Percentiles rank a stretch among this genome's conserved stretches.
Evolutionary conservation across 208 protist species (phyloP).

Genomic region (Trypanosoma mega): DNA sequence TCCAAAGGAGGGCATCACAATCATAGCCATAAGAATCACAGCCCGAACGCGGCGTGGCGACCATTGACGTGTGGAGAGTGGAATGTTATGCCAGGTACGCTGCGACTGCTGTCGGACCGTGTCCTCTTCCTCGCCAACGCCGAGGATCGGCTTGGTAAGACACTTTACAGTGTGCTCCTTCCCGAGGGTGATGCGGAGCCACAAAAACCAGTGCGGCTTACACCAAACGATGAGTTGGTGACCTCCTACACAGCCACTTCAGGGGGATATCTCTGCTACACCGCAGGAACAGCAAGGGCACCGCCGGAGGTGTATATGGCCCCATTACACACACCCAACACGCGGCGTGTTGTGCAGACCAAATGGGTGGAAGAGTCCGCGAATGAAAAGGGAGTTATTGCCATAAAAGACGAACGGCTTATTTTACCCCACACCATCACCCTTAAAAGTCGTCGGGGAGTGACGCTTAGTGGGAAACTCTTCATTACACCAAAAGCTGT

Average conservation of each 20-base stretch:
- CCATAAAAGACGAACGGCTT: slow-evolving; percentile 16
- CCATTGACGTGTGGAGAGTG: slow-evolving; percentile 66
- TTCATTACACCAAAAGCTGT: slow-evolving; percentile 44
- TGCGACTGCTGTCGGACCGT: slow-evolving; percentile 28
- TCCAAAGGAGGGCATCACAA: not conserved
- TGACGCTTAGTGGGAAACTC: slow-evolving; percentile 63
- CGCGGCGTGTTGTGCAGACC: not conserved
- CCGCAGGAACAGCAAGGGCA: slow-evolving; percentile 39
- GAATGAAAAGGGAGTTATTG: not conserved
- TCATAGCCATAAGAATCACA: no score
- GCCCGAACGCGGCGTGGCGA: slow-evolving; percentile 46
- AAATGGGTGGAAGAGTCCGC: not conserved
- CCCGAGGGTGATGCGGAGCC: not conserved
- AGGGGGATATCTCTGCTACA: slow-evolving; percentile 46
- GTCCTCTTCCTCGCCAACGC: slow-evolving; percentile 74
- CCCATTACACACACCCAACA: slow-evolving; percentile 11
- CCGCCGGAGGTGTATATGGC: slow-evolving; percentile 47
- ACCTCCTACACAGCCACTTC: slow-evolving; percentile 42
- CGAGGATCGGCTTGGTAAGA: slow-evolving; percentile 41
- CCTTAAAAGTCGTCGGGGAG: slow-evolving; percentile 62
- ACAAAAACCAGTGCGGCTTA: slow-evolving; percentile 34
- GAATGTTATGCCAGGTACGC: slow-evolving; percentile 51
- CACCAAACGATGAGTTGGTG: slow-evolving; percentile 49
- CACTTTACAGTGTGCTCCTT: slow-evolving; percentile 52
- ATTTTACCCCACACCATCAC: slow-evolving; percentile 52